Base-by-base conservation (phyloP, 768 basidiomycete genomes). In the Russula brevipes region DNA sequence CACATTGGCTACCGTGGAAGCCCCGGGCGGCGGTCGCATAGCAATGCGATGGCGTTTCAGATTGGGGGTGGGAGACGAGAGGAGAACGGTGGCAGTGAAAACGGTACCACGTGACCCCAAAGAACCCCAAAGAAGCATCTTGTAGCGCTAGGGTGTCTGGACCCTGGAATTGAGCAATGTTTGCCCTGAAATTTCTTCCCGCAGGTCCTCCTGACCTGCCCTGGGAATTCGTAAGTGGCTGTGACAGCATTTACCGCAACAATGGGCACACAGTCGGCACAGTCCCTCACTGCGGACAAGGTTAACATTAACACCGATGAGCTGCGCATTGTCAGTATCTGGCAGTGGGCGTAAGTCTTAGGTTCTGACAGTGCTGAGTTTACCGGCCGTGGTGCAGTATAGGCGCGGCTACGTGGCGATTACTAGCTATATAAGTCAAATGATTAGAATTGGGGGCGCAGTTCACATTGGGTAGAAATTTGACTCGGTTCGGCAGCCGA, bases 41-140 rank as follows among this genome's bases (percentile, higher is more conserved):
- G 63, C 63, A 50, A 64, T 60, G 31, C 39, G 63, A 50, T 60
- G 45, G 35, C 41, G 51, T 54, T 62, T 60, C 53, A 60, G 49
- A 57, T 49, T 52, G 49, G 10, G 63, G 58, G 54, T 36, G 46
- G 17, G 9, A 24, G 36, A 14, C n/a, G 30, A 44, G 39, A n/a
- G 39, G 33, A 14, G 44, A 52, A 50, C 31, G 24, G 49, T n/a
- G 41, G 38, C 49, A 35, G 17, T 47, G 19, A 31, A 47, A n/a
- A 5, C 11, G 17, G 4, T 0, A 9, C 36, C 63, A 60, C 58
- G 63, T 64, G 63, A 60, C 39, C 42, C 10, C 11, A 42, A 30
- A 5, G 41, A 11, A 14, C 11, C 10, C 41, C 41, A 5, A 14
- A 42, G 41, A 42, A 38, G 33, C 3, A 24, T 35, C n/a, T 36